Conservation (phyloP, 2,329 filamentous ascomycete genomes). For the Coniochaeta hoffmannii region DNA sequence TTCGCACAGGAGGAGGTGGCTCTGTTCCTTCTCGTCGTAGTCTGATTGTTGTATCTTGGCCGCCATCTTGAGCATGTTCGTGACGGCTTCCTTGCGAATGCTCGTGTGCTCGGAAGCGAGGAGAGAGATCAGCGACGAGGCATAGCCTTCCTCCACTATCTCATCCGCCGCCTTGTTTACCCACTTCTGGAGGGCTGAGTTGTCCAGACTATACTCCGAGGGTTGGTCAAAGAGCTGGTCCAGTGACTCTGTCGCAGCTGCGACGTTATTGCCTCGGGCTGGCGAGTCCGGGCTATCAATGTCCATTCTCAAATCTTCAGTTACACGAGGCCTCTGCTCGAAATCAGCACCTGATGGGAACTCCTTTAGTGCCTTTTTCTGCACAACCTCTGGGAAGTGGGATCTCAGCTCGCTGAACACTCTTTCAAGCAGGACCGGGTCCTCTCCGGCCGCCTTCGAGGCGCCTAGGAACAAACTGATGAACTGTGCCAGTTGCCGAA, state of each 20-base stretch:
- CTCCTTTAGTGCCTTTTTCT: slow-evolving; percentile 9
- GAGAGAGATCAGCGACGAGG: slow-evolving; percentile 63
- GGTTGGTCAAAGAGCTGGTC: slow-evolving; percentile 44
- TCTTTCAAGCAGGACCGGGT: slow-evolving; percentile 32
- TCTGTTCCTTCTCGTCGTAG: slow-evolving; percentile 67
- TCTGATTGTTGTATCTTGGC: slow-evolving; percentile 58
- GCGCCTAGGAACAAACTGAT: slow-evolving; percentile 49
- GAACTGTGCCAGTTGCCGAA: slow-evolving; percentile 41
- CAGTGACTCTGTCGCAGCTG: slow-evolving; percentile 30
- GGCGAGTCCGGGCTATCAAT: slow-evolving; percentile 7
- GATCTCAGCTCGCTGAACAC: slow-evolving; percentile 33
- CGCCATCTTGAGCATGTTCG: slow-evolving; percentile 59
- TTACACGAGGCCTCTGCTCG: not conserved
- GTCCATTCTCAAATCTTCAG: not conserved
- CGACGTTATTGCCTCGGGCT: not conserved
- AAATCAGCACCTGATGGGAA: not conserved
- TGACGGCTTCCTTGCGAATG: slow-evolving; percentile 71
- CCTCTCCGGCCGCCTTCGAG: slow-evolving; percentile 45
- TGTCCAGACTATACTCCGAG: slow-evolving; percentile 39
- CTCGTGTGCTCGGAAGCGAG: slow-evolving; percentile 67
- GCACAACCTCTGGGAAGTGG: slow-evolving; percentile 28
- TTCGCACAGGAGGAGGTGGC: slow-evolving; percentile 75
- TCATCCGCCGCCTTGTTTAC: slow-evolving; percentile 69
- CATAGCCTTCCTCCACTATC: slow-evolving; percentile 69
- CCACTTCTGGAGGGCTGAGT: slow-evolving; percentile 55